Base-by-base conservation (phyloP, 73 alveolate species). In the Blepharisma stoltei region DNA sequence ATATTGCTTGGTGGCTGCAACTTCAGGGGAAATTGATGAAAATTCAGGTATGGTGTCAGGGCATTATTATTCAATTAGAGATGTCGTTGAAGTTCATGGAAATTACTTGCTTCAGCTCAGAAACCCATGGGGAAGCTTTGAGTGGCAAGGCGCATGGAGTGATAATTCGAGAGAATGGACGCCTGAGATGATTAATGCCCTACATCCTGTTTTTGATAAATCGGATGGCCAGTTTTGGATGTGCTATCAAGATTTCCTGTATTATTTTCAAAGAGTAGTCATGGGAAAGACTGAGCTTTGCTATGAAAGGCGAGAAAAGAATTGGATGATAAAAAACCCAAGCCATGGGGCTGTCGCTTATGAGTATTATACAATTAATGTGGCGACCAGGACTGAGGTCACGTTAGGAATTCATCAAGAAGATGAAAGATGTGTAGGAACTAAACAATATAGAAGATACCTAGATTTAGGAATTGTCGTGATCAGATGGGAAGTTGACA, bases 71-170 rank as follows among this genome's bases (percentile, higher is more conserved):
- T 80, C 96, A 0, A 89, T 94, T 20, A 80, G 90, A 37, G 54
- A 76, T 55, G 93, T 91, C n/a, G 83, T 49, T 45, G 92, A 81
- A 43, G 81, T 92, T n/a, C 85, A 84, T 6, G 71, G 32, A n/a
- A 89, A 81, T 55, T 71, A 75, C 75, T 81, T 95, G 23, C 77
- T 95, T 21, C 83, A 95, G 73, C 88, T 95, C 0, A 88, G 99
- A 86, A 95, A 93, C 76, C 96, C 97, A 55, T 90, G 97, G 99
- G 97, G 98, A 38, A 81, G 84, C 55, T 82, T 88, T 0, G 98
- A 93, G 67, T 95, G 99, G 98, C 54, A 71, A 66, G 98, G 91
- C 21, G 91, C 81, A 6, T 84, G 91, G 91, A 48, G 85, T 54
- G 89, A 84, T 80, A 55, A 55, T 23, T 67, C 84, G 45, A 4